These are phyloP conservation scores for Nannochloropsis gaditana DNA, from an alignment of 108 stramenopile species.

Conservation along the genomic window DNA sequence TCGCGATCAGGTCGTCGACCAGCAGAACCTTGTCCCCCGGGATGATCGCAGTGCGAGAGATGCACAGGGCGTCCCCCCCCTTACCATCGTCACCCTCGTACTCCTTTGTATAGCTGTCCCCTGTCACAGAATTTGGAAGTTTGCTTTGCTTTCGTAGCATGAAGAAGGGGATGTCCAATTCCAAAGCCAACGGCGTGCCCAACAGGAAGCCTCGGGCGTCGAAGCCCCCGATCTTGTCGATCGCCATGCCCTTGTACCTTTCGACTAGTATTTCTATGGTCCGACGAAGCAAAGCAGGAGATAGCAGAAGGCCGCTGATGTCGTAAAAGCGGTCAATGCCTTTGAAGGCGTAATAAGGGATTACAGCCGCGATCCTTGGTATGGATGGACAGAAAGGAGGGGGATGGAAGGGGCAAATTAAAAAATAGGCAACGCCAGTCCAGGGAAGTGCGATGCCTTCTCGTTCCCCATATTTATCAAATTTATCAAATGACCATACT, in stretches of 20 bases:
- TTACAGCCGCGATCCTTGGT: conserved; percentile 71
- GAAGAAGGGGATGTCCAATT: conserved; percentile 88
- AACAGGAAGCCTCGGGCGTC: conserved; percentile 93
- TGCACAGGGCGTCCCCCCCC: conserved; percentile 63
- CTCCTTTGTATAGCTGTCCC: conserved; percentile 77
- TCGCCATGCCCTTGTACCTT: conserved; percentile 66
- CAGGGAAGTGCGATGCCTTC: no score
- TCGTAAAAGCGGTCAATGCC: conserved; percentile 96
- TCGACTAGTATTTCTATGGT: conserved; percentile 34
- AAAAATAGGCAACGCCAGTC: not conserved
- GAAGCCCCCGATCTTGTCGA: conserved; percentile 80
- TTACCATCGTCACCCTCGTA: conserved; percentile 77
- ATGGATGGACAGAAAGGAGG: not conserved
- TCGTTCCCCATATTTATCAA: no score
- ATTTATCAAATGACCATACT: not conserved
- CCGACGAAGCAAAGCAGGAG: conserved; percentile 61
- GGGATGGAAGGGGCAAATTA: not conserved
- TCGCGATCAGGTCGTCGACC: conserved; percentile 96
- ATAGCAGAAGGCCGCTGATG: conserved; percentile 83
- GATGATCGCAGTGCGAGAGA: conserved; percentile 75
- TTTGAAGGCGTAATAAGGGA: conserved; percentile 97
- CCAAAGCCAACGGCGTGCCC: conserved; percentile 91
- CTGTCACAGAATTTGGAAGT: conserved; percentile 87
- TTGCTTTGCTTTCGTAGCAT: conserved; percentile 96
- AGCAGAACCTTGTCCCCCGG: conserved; percentile 77